These are phyloP conservation scores for Vitis hybrid DNA, from an alignment of 177 flowering plant genomes.

Conservation along the genomic window DNA sequence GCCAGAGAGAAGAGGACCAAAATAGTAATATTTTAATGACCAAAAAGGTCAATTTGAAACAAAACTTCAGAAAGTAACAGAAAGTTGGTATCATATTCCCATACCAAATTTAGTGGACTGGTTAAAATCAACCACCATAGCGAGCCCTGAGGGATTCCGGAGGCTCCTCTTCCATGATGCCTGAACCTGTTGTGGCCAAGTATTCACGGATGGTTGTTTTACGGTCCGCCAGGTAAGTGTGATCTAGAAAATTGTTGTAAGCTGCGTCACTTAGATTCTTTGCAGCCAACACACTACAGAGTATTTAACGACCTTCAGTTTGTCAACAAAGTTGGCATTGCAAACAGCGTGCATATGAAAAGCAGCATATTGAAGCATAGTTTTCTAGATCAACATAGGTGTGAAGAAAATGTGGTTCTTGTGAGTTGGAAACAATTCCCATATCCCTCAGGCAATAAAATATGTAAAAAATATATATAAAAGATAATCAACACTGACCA, in stretches of 20 bases:
- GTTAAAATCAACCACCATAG: slow-evolving; percentile 63
- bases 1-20: too few species aligned
- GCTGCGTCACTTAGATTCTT: slow-evolving; percentile 60
- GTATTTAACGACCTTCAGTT: slow-evolving; percentile 6
- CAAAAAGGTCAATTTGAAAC: too few species aligned
- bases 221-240: slow-evolving; percentile 80
- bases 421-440: too few species aligned
- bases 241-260: slow-evolving; percentile 81
- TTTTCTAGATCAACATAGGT: too few species aligned
- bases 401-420: too few species aligned
- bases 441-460: background rate
- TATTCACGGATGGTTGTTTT: slow-evolving; percentile 69
- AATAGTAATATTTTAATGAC: too few species aligned
- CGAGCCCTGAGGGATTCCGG: slow-evolving; percentile 69
- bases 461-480: background rate
- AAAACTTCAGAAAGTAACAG: too few species aligned
- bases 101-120: too few species aligned
- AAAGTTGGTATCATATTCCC: too few species aligned
- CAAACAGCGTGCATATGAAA: background rate
- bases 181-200: slow-evolving; percentile 65
- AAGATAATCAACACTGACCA: slow-evolving; percentile 50
- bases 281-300: slow-evolving; percentile 85
- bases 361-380: too few species aligned
- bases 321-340: background rate
- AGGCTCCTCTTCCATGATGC: slow-evolving; percentile 96